Base-by-base conservation (phyloP, 164 flowering plant species). In the Dillenia turbinata region DNA sequence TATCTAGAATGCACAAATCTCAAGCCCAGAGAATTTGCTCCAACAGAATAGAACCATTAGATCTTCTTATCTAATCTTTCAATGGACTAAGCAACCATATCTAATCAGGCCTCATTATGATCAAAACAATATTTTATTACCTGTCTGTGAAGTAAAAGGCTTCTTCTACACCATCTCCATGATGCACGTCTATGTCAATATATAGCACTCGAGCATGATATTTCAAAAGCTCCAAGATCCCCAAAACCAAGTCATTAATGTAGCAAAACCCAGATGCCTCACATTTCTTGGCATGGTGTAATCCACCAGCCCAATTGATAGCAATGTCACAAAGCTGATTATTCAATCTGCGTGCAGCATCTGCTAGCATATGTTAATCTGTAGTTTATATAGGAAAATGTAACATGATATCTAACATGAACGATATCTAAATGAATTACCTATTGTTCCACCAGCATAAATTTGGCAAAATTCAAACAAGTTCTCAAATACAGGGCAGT, bases 101-200 rank as follows among this genome's bases (percentile, higher is more conserved):
- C 44, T 13, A 63, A 6, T 10, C 44, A 1, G 33, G 47, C 55
- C 13, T 65, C 19, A 55, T 17, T 51, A 47, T 44, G 22, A 40
- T 56, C 47, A 9, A 19, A 57, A 12, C 22, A 53, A 58, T 15
- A 26, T 49, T 8, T 10, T 3, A 53, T 5, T 77, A 94, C 99
- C 97, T 89, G 76, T 94, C 99, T 47, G 97, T 94, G 71, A 83
- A 84, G 69, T 86, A 94, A 70, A 94, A 94, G 49, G 97, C 99
- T 80, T 94, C 99, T 81, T 94, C 99, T 33, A 94, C 97, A 61
- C 99, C 99, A 79, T 94, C 99, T 24, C 99, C 99, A 66, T 94
- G 99, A 79, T 94, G 99, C 54, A 94, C 97, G 72, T 94, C 97
- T 61, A 94, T 94, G 71, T 94, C 99, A 70, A 94, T 85, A 55